Conservation (phyloP, 2,329 filamentous ascomycete genomes). For the Epichloe gansuensis region DNA sequence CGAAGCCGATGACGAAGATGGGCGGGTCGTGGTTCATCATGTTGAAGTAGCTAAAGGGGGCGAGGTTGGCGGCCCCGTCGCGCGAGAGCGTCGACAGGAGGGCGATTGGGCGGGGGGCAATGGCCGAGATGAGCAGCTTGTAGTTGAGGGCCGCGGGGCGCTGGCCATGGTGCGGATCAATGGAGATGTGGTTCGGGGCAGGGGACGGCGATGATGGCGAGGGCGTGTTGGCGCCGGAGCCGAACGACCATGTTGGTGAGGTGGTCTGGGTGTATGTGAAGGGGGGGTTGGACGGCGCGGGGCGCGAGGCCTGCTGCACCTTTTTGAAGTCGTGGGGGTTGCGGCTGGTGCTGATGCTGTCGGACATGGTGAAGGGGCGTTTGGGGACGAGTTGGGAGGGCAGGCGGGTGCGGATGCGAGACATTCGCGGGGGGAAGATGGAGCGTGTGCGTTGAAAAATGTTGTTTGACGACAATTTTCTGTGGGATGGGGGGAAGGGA, state of each 20-base stretch:
- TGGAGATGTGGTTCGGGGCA: slow-evolving; percentile 48
- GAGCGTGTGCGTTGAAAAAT: not conserved
- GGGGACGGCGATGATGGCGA: slow-evolving; percentile 6
- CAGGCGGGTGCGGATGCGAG: not conserved
- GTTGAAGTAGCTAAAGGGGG: slow-evolving; percentile 80
- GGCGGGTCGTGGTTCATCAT: slow-evolving; percentile 78
- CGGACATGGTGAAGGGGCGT: slow-evolving; percentile 12
- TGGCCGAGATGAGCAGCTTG: slow-evolving; percentile 75
- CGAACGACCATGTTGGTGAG: slow-evolving; percentile 52
- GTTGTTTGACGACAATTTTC: not conserved
- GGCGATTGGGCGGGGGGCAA: slow-evolving; percentile 71
- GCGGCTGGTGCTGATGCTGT: slow-evolving; percentile 33
- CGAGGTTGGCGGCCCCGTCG: slow-evolving; percentile 56
- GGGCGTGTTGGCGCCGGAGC: slow-evolving; percentile 47
- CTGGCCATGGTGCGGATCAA: slow-evolving; percentile 66
- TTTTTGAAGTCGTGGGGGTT: slow-evolving; percentile 66
- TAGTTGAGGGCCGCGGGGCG: slow-evolving; percentile 65
- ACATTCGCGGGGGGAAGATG: not conserved
- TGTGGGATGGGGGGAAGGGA: not conserved
- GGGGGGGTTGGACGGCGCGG: slow-evolving; percentile 39
- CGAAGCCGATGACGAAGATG: slow-evolving; percentile 54
- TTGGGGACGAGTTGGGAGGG: not conserved
- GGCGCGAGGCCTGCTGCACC: slow-evolving; percentile 57
- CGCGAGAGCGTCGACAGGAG: slow-evolving; percentile 47
- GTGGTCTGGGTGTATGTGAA: slow-evolving; percentile 50